These are phyloP conservation scores for Fennellomyces sp. DNA, from an alignment of 371 early-diverging fungal genomes.

Conservation along the genomic window DNA sequence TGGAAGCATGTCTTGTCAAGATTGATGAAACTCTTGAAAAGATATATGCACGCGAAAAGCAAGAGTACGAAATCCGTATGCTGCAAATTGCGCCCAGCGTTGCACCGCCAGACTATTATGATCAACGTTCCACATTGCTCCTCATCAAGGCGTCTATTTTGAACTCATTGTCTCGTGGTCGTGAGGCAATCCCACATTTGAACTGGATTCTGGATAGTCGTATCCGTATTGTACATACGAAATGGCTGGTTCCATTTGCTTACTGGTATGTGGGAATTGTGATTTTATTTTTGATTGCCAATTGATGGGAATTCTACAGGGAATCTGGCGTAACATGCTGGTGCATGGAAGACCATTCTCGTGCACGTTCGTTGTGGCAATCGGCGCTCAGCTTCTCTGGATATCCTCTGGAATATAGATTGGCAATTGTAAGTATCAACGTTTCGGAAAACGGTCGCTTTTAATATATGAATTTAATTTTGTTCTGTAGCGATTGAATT, in stretches of 20 bases:
- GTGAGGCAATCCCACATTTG: slow-evolving; percentile 48
- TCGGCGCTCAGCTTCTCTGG: slow-evolving; percentile 43
- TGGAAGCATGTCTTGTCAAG: slow-evolving; percentile 43
- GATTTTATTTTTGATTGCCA: neutral
- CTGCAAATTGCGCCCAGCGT: slow-evolving; percentile 42
- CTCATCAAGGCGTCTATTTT: slow-evolving; percentile 41
- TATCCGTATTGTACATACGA: slow-evolving; percentile 47
- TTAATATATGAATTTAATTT: neutral
- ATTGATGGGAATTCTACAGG: slow-evolving; percentile 16
- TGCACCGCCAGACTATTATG: slow-evolving; percentile 47
- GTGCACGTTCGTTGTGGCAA: slow-evolving; percentile 55
- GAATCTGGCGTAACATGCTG: slow-evolving; percentile 63
- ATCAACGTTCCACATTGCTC: slow-evolving; percentile 45
- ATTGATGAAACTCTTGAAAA: slow-evolving; percentile 44
- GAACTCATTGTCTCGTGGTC: slow-evolving; percentile 29
- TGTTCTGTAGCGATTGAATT: slow-evolving; percentile 36
- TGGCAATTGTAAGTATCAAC: slow-evolving; percentile 46
- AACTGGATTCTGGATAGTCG: slow-evolving; percentile 65
- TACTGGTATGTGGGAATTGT: slow-evolving; percentile 45
- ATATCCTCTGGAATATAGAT: slow-evolving; percentile 61
- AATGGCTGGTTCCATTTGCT: slow-evolving; percentile 65
- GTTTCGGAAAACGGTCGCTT: too few species aligned
- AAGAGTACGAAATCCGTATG: slow-evolving; percentile 48
- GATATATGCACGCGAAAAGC: slow-evolving; percentile 48
- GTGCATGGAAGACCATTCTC: slow-evolving; percentile 47